phyloP scores from a whole-genome alignment of 2,329 filamentous ascomycete species.

The Pseudocercospora crystallina region DNA sequence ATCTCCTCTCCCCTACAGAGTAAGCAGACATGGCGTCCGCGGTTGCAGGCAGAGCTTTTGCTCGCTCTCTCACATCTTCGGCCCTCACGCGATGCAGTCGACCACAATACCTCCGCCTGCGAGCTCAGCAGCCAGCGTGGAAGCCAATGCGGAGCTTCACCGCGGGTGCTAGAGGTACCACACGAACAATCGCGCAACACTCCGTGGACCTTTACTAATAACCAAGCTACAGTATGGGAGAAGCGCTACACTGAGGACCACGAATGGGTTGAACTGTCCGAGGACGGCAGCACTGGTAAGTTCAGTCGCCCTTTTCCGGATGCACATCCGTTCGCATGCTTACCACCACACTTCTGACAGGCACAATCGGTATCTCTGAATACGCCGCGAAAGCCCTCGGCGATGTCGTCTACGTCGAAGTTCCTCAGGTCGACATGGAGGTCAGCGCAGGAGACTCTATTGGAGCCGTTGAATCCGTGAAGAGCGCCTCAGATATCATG shows the following conservation, averaged over 20 bases:
- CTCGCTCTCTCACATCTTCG: conserved; percentile 22
- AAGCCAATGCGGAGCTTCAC: conserved; percentile 29
- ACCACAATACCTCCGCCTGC: conserved; percentile 28
- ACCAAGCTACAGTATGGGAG: conserved; percentile 51
- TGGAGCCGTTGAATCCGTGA: conserved; percentile 95
- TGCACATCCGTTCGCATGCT: conserved; percentile 18
- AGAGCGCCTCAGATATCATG: conserved; percentile 97
- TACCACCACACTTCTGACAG: conserved; percentile 38
- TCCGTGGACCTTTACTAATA: background rate
- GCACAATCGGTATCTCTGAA: conserved; percentile 77
- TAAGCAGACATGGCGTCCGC: conserved; percentile 19
- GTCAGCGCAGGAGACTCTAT: conserved; percentile 77
- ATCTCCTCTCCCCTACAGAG: background rate
- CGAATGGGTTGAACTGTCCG: conserved; percentile 92
- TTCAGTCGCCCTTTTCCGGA: conserved; percentile 5
- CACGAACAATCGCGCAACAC: background rate
- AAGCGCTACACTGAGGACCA: conserved; percentile 96
- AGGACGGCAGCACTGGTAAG: conserved; percentile 75
- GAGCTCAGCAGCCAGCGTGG: conserved; percentile 22
- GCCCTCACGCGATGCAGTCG: conserved; percentile 28
- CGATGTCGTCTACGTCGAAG: conserved; percentile 96
- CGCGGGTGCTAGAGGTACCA: conserved; percentile 29
- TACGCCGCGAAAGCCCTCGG: conserved; percentile 92
- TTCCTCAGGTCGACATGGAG: conserved; percentile 70
- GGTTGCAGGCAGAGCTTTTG: conserved; percentile 21